Evolutionary conservation across 129 eudicot genomes (phyloP).

Genomic region (Sambucus nigra): DNA sequence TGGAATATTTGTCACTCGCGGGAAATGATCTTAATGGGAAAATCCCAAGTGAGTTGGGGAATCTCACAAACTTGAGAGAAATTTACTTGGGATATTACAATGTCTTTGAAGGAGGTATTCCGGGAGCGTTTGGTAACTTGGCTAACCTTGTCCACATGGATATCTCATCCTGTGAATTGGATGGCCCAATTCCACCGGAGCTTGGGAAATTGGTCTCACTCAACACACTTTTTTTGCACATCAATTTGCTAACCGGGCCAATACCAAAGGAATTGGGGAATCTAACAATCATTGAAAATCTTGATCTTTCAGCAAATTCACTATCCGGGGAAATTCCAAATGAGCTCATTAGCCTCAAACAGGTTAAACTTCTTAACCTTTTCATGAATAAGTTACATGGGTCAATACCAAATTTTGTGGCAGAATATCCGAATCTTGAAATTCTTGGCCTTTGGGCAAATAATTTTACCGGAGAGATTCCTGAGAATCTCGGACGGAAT

Average conservation of each 20-base stretch:
- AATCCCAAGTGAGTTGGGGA: constrained; percentile 41
- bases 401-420: constrained; percentile 37
- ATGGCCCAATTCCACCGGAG: constrained; percentile 38
- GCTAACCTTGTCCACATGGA: constrained; percentile 32
- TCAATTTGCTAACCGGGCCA: constrained; percentile 29
- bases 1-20: constrained; percentile 32
- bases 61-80: constrained; percentile 35
- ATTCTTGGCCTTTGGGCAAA: constrained; percentile 36
- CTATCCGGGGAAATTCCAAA: constrained; percentile 39
- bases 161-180: constrained; percentile 32
- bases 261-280: constrained; percentile 39
- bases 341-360: constrained; percentile 24
- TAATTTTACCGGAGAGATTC: constrained; percentile 41
- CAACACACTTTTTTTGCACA: constrained; percentile 29
- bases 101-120: constrained; percentile 36
- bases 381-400: constrained; percentile 44
- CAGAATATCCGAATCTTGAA: constrained; percentile 31
- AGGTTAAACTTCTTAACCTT: constrained; percentile 30
- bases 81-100: constrained; percentile 35
- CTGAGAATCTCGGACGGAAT: constrained; percentile 28
- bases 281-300: constrained; percentile 29
- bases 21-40: constrained; percentile 38
- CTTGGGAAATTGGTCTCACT: constrained; percentile 33
- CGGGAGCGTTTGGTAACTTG: constrained; percentile 32
- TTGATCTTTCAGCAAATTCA: constrained; percentile 41